phyloP scores from a whole-genome alignment of 2,329 filamentous ascomycete species.

The Aspergillus terreus region DNA sequence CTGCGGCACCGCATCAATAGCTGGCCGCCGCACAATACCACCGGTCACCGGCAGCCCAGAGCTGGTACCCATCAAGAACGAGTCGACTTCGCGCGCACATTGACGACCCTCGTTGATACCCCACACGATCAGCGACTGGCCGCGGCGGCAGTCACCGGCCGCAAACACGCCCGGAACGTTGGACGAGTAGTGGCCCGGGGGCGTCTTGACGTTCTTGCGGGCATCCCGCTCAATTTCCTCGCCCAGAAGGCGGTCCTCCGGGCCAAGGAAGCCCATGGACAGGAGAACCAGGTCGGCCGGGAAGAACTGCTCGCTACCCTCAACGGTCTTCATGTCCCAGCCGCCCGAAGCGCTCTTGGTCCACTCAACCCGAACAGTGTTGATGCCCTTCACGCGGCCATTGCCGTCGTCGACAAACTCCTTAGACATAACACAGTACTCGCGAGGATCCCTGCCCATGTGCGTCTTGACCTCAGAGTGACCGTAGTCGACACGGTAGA shows the following conservation, averaged over 20 bases:
- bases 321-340: conserved; percentile 98
- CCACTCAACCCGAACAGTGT: conserved; percentile 93
- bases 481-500: conserved; percentile 97
- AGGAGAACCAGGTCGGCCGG: conserved; percentile 89
- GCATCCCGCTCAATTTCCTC: conserved; percentile 87
- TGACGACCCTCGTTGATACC: conserved; percentile 97
- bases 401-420: conserved; percentile 87
- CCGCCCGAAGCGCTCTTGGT: conserved; percentile 82
- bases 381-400: conserved; percentile 91
- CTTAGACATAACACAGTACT: conserved; percentile 98
- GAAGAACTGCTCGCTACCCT: conserved; percentile 93
- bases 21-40: conserved; percentile 83
- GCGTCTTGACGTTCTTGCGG: conserved; percentile 94
- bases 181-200: conserved; percentile 80
- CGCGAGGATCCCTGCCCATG: conserved; percentile 91
- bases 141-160: conserved; percentile 90
- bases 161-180: conserved; percentile 87
- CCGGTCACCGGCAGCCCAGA: conserved; percentile 84
- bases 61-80: conserved; percentile 72
- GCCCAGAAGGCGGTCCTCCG: conserved; percentile 81
- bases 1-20: conserved; percentile 41
- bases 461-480: conserved; percentile 94
- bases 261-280: conserved; percentile 96
- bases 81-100: conserved; percentile 85
- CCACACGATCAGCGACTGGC: conserved; percentile 95